A percentile compares a stretch with the other conserved stretches of the same genome.
These are phyloP conservation scores for Fonsecaea nubica DNA, from an alignment of 2,329 filamentous ascomycete genomes.

Conservation along the genomic window DNA sequence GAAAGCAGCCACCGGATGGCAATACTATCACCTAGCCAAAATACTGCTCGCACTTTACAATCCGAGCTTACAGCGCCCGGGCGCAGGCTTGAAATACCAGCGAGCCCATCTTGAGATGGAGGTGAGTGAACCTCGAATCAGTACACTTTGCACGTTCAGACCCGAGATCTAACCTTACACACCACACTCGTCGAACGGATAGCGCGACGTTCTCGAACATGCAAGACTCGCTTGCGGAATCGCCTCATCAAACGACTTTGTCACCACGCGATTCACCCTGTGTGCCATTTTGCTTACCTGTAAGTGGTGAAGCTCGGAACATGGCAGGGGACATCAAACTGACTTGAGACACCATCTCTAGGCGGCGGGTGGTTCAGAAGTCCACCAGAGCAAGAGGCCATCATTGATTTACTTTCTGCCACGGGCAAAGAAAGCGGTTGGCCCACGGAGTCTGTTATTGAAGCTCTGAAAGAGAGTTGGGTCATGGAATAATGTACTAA, in stretches of 20 bases:
- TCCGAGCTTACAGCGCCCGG: neutral
- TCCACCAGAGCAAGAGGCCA: neutral
- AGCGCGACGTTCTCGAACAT: neutral
- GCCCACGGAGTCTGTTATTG: neutral
- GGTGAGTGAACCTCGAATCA: neutral
- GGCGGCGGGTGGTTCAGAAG: neutral
- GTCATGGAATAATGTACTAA: neutral
- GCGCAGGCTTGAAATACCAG: neutral
- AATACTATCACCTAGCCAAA: neutral
- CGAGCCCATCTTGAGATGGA: neutral
- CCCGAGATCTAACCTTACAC: too few species aligned
- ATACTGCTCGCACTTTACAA: neutral
- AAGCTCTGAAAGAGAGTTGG: neutral
- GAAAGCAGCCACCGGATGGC: neutral
- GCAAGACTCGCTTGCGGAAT: neutral
- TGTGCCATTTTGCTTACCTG: neutral
- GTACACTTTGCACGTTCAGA: too few species aligned
- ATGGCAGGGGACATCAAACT: neutral
- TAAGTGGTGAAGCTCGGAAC: neutral
- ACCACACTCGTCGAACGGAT: neutral
- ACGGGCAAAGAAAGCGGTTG: neutral
- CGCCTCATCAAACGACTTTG: neutral
- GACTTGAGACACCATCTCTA: neutral
- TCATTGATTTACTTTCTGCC: neutral
- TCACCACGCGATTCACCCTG: neutral